Conservation (phyloP, 805 yeast species). For the Kazachstania bromeliacearum region DNA sequence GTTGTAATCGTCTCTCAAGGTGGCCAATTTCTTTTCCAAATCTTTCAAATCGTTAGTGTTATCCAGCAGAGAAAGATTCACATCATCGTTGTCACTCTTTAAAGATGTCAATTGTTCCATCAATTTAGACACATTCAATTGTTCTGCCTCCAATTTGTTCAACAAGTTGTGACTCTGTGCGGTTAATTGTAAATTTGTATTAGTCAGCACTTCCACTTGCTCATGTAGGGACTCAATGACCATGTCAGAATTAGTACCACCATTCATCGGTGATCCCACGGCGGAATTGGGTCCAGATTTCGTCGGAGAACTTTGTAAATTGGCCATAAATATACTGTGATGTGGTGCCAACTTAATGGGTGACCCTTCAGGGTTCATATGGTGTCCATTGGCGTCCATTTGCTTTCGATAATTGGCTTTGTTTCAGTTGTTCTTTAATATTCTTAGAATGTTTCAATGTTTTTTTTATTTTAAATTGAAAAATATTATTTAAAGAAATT, state of each 20-base stretch:
- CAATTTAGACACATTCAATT: constrained; percentile 38
- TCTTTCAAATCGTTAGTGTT: constrained; percentile 54
- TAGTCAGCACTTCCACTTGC: constrained; percentile 45
- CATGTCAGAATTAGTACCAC: constrained; percentile 8
- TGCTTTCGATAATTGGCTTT: too few species aligned
- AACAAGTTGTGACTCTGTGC: constrained; percentile 41
- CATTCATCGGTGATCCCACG: not conserved
- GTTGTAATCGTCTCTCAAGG: constrained; percentile 6
- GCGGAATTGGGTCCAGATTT: not conserved
- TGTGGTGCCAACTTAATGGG: constrained; percentile 22
- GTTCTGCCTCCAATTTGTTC: constrained; percentile 39
- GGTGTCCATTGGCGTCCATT: too few species aligned
- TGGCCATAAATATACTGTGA: constrained; percentile 8
- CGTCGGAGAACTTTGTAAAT: not conserved
- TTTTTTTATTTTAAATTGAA: too few species aligned
- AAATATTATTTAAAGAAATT: too few species aligned
- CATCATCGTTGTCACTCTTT: constrained; percentile 70
- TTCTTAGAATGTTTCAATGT: too few species aligned
- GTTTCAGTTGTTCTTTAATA: too few species aligned
- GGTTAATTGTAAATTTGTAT: constrained; percentile 30
- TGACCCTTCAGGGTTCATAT: constrained; percentile 8
- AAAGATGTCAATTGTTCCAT: constrained; percentile 47
- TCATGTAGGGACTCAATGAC: constrained; percentile 37
- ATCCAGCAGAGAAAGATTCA: constrained; percentile 35
- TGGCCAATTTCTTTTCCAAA: constrained; percentile 39